A percentile compares a stretch with the other conserved stretches of the same genome.
Evolutionary conservation across 1,284 basidiomycete species (phyloP).

Genomic region (Apiotrichum siamense): DNA sequence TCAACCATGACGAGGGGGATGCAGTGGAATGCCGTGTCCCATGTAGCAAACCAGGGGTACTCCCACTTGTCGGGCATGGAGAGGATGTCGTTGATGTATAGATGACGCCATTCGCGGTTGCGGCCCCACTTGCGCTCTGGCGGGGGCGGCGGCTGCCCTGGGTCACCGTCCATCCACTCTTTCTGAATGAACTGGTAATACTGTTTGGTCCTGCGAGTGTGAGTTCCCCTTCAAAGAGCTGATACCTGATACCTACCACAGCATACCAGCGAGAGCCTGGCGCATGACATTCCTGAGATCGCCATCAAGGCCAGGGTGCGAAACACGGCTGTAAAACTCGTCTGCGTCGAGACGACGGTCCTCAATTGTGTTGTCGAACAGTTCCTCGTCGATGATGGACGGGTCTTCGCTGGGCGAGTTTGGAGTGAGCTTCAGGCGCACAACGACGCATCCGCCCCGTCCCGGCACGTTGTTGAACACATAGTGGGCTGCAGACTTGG

Average conservation of each 20-base stretch:
- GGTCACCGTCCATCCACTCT: slow-evolving; percentile 92
- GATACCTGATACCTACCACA: slow-evolving; percentile 57
- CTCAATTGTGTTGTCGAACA: slow-evolving; percentile 85
- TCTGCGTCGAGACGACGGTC: slow-evolving; percentile 85
- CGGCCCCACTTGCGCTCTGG: slow-evolving; percentile 78
- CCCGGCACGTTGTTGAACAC: slow-evolving; percentile 79
- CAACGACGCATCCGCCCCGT: slow-evolving; percentile 88
- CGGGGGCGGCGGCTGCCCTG: slow-evolving; percentile 88
- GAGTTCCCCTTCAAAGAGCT: not conserved
- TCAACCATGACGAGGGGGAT: slow-evolving; percentile 94
- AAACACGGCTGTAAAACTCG: slow-evolving; percentile 84
- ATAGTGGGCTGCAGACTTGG: slow-evolving; percentile 91
- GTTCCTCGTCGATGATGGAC: slow-evolving; percentile 76
- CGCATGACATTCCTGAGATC: slow-evolving; percentile 94
- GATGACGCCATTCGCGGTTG: slow-evolving; percentile 90
- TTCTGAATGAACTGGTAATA: slow-evolving; percentile 94
- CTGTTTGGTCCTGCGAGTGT: slow-evolving; percentile 67
- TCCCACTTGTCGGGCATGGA: slow-evolving; percentile 99
- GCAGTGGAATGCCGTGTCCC: slow-evolving; percentile 98
- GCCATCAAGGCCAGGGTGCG: slow-evolving; percentile 74
- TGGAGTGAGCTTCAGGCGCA: slow-evolving; percentile 86
- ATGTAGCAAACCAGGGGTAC: slow-evolving; percentile 87
- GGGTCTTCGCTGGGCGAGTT: slow-evolving; percentile 66
- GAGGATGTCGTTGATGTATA: slow-evolving; percentile 90
- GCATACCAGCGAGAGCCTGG: slow-evolving; percentile 95